Conservation (phyloP, 352 stramenopile species). For the Phytophthora colocasiae region DNA sequence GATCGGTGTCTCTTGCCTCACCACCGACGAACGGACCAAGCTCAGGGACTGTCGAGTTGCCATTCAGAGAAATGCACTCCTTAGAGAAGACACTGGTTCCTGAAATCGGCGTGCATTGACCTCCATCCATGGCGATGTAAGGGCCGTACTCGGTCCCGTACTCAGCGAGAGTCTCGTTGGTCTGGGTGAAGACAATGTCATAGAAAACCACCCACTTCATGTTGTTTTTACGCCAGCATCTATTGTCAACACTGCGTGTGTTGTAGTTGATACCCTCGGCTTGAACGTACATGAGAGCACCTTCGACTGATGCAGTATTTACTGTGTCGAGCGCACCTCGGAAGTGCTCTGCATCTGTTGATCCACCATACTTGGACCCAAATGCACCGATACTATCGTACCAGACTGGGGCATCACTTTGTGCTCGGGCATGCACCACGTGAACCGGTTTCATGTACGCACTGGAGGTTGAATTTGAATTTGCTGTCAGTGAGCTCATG, state of each 20-base stretch:
- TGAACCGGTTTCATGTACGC: conserved; percentile 43
- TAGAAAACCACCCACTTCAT: conserved; percentile 84
- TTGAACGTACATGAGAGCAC: conserved; percentile 83
- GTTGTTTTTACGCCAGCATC: conserved; percentile 69
- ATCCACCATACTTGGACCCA: conserved; percentile 27
- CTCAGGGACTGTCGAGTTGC: conserved; percentile 29
- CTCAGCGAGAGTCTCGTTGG: conserved; percentile 41
- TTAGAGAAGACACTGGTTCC: conserved; percentile 24
- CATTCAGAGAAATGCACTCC: conserved; percentile 23
- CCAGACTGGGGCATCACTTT: conserved; percentile 53
- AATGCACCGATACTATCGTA: conserved; percentile 19
- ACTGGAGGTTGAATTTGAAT: conserved; percentile 17
- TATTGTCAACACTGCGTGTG: conserved; percentile 19
- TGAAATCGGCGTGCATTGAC: conserved; percentile 48
- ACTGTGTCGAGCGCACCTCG: conserved; percentile 65
- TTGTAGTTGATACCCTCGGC: conserved; percentile 77
- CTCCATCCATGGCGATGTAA: conserved; percentile 71
- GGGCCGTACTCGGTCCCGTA: conserved; percentile 58
- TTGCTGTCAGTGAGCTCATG: conserved; percentile 8
- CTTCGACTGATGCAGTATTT: conserved; percentile 81
- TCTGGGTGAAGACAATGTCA: conserved; percentile 61
- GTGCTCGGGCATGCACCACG: conserved; percentile 52
- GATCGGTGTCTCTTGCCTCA: conserved; percentile 38
- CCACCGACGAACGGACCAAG: conserved; percentile 57
- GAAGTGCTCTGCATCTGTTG: conserved; percentile 33